Evolutionary conservation across 163 green algal species (phyloP).

Genomic region (Trebouxiophyceae sp.): DNA sequence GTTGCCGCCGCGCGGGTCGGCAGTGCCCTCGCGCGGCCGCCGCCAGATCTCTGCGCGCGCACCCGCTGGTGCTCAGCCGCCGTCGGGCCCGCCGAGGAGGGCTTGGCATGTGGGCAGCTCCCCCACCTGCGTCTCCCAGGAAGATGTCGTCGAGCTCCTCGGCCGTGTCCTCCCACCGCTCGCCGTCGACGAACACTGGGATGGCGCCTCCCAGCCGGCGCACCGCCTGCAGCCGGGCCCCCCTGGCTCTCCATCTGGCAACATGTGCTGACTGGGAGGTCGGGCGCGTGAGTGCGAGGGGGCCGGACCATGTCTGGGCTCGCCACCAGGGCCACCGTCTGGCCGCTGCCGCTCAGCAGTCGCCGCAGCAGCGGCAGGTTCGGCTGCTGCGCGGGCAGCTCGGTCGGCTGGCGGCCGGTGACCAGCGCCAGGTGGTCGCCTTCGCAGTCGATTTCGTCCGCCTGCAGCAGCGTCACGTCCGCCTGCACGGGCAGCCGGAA

Average conservation of each 20-base stretch:
- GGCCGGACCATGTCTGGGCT: not conserved
- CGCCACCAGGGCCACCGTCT: not conserved
- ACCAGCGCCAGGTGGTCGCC: not conserved
- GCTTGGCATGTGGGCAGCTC: no score
- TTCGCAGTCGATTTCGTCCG: not conserved
- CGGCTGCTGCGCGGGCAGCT: not conserved
- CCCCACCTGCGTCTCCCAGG: slow-evolving; percentile 70
- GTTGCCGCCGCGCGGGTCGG: slow-evolving; percentile 37
- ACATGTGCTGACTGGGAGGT: no score
- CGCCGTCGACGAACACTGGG: not conserved
- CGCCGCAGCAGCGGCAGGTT: not conserved
- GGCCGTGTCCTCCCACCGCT: slow-evolving; percentile 59
- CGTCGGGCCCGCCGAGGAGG: no score
- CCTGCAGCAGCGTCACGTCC: not conserved
- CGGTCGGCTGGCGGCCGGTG: not conserved
- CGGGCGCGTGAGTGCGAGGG: no score
- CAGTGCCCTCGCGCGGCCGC: slow-evolving; percentile 1
- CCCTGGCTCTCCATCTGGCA: no score
- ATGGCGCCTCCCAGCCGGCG: not conserved
- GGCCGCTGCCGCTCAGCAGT: not conserved
- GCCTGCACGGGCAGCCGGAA: no score
- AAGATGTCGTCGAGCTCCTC: slow-evolving; percentile 80
- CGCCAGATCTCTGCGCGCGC: not conserved
- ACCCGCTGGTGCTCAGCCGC: no score
- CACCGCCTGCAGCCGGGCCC: not conserved